Evolutionary conservation across 495 filamentous ascomycete species (phyloP).

Genomic region (Jackrogersella minutella): DNA sequence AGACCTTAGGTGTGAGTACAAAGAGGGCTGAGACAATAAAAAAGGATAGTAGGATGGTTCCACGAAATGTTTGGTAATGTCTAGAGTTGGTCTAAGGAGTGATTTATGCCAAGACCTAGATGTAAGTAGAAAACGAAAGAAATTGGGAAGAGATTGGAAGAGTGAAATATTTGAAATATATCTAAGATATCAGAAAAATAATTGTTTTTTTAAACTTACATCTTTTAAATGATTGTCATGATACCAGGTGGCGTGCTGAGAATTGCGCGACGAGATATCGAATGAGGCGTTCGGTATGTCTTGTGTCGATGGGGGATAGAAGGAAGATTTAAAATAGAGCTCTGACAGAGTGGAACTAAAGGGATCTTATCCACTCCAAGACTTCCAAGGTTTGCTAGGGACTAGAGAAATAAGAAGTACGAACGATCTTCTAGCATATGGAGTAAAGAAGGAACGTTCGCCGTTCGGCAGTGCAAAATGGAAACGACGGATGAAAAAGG

Average conservation of each 20-base stretch:
- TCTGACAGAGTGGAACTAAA: too few relatives aligned
- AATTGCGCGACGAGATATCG: conserved; percentile 1
- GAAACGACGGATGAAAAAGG: conserved; percentile 11
- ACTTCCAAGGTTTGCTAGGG: background rate
- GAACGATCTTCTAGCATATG: too few relatives aligned
- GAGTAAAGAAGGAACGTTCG: too few relatives aligned
- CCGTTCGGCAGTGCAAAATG: too few relatives aligned
- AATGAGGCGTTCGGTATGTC: background rate
- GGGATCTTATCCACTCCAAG: conserved; percentile 6
- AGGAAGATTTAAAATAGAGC: too few relatives aligned
- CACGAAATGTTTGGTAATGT: background rate
- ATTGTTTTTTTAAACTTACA: conserved; percentile 21
- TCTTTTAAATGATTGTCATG: conserved; percentile 20
- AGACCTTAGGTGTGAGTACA: conserved; percentile 11
- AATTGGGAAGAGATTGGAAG: too few relatives aligned
- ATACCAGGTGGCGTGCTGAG: background rate
- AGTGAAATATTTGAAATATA: background rate
- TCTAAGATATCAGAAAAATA: background rate
- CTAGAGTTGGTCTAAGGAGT: conserved; percentile 3
- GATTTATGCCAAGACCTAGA: background rate
- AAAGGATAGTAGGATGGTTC: background rate
- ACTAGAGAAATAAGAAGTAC: background rate
- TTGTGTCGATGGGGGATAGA: background rate
- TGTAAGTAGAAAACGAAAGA: background rate
- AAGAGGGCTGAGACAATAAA: conserved; percentile 32